A percentile compares a stretch with the other conserved stretches of the same genome.
phyloP scores from a whole-genome alignment of 352 stramenopile species.

The Phytophthora fragariaefolia region DNA sequence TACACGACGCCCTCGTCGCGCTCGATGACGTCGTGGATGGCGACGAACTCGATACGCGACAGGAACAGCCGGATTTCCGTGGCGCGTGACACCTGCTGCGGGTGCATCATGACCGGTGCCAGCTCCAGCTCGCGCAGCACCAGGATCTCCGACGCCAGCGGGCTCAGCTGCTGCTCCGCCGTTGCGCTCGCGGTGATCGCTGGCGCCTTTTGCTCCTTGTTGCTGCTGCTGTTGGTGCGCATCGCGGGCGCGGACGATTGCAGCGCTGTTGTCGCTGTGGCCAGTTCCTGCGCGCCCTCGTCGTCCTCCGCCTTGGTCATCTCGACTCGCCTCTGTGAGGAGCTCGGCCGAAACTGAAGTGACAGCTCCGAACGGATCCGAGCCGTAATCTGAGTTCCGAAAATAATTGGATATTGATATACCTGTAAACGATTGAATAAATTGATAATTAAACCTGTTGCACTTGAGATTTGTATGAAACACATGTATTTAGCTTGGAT shows the following conservation, averaged over 20 bases:
- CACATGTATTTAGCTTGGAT: too few relatives aligned
- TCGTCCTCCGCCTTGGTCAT: conserved; percentile 9
- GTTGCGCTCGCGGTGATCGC: too few relatives aligned
- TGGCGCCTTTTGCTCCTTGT: too few relatives aligned
- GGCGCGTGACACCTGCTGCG: conserved; percentile 61
- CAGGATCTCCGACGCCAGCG: conserved; percentile 32
- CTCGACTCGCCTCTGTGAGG: background rate
- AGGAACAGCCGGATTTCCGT: conserved; percentile 63
- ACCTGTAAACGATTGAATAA: too few relatives aligned
- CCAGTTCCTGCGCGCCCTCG: conserved; percentile 17
- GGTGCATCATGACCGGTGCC: conserved; percentile 49
- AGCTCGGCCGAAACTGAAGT: conserved; percentile 35
- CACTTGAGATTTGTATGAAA: too few relatives aligned
- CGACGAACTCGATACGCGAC: conserved; percentile 62
- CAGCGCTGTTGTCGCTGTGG: background rate
- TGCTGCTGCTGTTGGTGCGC: background rate
- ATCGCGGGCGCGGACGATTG: background rate
- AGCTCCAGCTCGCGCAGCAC: conserved; percentile 50
- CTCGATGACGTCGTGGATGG: conserved; percentile 57
- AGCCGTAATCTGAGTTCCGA: background rate
- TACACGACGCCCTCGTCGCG: conserved; percentile 58
- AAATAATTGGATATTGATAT: background rate
- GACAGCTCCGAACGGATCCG: conserved; percentile 1
- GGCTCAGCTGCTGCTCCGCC: conserved; percentile 8
- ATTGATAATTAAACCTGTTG: too few relatives aligned